Percentiles rank a stretch among this genome's conserved stretches.
Evolutionary conservation across 768 basidiomycete genomes (phyloP).

Genomic region (Termitomyces sp.): DNA sequence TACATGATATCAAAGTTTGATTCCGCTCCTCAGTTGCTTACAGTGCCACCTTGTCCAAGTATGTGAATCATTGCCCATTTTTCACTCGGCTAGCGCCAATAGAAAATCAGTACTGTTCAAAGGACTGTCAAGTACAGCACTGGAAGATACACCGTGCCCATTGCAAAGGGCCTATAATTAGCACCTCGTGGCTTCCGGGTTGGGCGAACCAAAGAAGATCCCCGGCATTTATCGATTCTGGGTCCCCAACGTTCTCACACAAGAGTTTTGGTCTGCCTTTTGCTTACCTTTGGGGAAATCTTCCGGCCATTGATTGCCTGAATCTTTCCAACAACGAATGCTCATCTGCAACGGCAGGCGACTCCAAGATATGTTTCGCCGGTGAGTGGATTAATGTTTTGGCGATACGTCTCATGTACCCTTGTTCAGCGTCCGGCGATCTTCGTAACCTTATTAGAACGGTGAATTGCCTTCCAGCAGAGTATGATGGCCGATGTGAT

Average conservation of each 20-base stretch:
- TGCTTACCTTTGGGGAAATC: constrained; percentile 17
- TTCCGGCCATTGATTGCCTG: constrained; percentile 23
- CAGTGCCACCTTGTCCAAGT: constrained; percentile 14
- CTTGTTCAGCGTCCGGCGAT: constrained; percentile 13
- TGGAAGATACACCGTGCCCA: constrained; percentile 22
- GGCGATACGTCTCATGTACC: background rate
- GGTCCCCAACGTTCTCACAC: too few species aligned
- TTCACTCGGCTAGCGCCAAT: background rate
- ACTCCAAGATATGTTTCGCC: constrained; percentile 23
- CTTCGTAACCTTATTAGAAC: too few species aligned
- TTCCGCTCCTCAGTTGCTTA: background rate
- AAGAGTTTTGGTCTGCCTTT: constrained; percentile 9
- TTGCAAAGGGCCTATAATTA: constrained; percentile 24
- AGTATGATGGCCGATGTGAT: constrained; percentile 17
- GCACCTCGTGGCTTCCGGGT: too few species aligned
- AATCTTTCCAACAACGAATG: constrained; percentile 19
- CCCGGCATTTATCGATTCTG: too few species aligned
- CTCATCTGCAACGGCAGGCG: background rate
- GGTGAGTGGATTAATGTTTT: constrained; percentile 10
- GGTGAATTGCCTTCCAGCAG: constrained; percentile 11
- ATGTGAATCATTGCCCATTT: background rate
- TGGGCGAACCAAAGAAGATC: too few species aligned
- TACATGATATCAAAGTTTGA: background rate
- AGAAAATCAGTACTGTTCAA: constrained; percentile 25
- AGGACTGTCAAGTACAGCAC: constrained; percentile 23